Conservation (phyloP, 2,329 filamentous ascomycete species). For the Coleophoma cylindrospora region DNA sequence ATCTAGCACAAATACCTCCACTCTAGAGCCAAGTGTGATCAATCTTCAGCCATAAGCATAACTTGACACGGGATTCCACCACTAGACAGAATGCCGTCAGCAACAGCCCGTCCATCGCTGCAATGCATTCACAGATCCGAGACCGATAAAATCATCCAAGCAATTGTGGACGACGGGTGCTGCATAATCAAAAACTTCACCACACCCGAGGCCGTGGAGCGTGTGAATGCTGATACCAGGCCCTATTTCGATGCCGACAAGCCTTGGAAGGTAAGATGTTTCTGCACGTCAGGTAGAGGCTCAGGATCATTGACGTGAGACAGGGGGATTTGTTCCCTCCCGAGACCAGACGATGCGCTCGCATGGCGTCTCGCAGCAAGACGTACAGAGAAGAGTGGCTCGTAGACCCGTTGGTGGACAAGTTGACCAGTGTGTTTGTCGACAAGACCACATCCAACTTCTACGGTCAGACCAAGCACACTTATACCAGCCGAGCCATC, state of each 20-base stretch:
- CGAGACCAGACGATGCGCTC: slow-evolving; percentile 16
- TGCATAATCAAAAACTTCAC: slow-evolving; percentile 11
- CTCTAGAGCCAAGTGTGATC: too few species aligned
- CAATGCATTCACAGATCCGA: slow-evolving; percentile 7
- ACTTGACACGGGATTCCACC: too few species aligned
- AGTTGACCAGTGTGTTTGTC: slow-evolving; percentile 16
- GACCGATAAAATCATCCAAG: slow-evolving; percentile 9
- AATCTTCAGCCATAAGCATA: too few species aligned
- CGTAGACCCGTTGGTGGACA: slow-evolving; percentile 9
- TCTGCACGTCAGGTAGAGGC: background rate
- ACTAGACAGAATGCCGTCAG: slow-evolving; percentile 3
- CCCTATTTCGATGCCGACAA: slow-evolving; percentile 18
- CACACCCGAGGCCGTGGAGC: slow-evolving; percentile 8
- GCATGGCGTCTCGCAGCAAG: slow-evolving; percentile 11
- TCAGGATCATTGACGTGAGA: background rate
- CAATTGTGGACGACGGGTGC: slow-evolving; percentile 9
- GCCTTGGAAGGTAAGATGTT: slow-evolving; percentile 15
- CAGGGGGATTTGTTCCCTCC: slow-evolving; percentile 14
- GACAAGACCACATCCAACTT: slow-evolving; percentile 23
- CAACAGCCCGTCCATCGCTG: slow-evolving; percentile 1
- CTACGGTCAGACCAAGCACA: slow-evolving; percentile 22
- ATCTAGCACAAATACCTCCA: too few species aligned
- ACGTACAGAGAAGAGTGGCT: slow-evolving; percentile 15
- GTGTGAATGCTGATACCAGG: slow-evolving; percentile 9
- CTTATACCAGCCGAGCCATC: slow-evolving; percentile 21